Conservation (phyloP, 225 moss, liverwort and hornwort genomes). For the Physcomitrium patens region DNA sequence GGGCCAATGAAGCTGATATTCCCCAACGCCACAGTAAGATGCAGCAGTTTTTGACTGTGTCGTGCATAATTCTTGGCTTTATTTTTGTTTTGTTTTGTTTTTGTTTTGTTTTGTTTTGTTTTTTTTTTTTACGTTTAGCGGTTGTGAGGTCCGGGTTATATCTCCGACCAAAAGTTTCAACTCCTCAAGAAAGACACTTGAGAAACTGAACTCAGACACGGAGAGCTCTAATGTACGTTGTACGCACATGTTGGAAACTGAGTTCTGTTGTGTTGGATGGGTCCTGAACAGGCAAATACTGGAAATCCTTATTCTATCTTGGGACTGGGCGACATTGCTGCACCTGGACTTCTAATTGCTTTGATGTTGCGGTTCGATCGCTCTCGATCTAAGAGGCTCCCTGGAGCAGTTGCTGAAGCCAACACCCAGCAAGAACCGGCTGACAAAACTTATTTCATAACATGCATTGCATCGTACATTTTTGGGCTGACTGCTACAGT, state of each 20-base stretch:
- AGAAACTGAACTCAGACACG: neutral
- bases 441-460: constrained; percentile 97
- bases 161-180: neutral
- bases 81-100: no score
- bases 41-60: neutral
- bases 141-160: neutral
- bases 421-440: constrained; percentile 34
- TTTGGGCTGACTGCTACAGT: constrained; percentile 93
- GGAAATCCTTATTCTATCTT: constrained; percentile 92
- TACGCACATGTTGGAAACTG: constrained; percentile 17
- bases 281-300: constrained; percentile 61
- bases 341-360: constrained; percentile 96
- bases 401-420: constrained; percentile 30
- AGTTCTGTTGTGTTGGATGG: constrained; percentile 12
- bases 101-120: no score
- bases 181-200: no score
- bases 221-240: neutral
- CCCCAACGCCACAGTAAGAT: constrained; percentile 73
- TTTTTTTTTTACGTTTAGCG: neutral
- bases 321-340: constrained; percentile 94
- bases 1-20: constrained; percentile 99
- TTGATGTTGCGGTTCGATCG: constrained; percentile 95
- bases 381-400: constrained; percentile 52
- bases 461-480: constrained; percentile 90
- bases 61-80: constrained; percentile 12